These are phyloP conservation scores for Nakataea oryzae DNA, from an alignment of 2,329 filamentous ascomycete genomes.

Conservation along the genomic window DNA sequence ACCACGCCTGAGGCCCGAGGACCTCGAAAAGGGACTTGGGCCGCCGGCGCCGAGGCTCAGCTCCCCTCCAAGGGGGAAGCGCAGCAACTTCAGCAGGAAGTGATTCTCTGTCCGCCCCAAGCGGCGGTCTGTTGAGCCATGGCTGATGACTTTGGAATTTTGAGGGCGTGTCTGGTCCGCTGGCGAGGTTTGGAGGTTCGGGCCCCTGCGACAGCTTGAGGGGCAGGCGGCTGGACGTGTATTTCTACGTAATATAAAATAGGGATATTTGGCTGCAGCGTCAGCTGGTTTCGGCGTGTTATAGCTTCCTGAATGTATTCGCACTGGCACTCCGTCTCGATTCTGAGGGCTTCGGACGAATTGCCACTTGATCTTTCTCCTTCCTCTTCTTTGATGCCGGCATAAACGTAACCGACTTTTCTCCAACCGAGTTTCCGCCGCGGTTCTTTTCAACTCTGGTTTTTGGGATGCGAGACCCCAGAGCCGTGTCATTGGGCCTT, in stretches of 20 bases:
- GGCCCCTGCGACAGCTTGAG: background rate
- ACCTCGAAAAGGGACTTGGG: constrained; percentile 47
- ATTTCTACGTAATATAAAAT: background rate
- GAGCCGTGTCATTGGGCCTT: constrained; percentile 41
- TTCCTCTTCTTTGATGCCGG: constrained; percentile 46
- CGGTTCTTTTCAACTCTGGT: constrained; percentile 32
- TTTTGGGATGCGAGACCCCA: constrained; percentile 46
- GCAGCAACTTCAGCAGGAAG: constrained; percentile 23
- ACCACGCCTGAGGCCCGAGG: constrained; percentile 39
- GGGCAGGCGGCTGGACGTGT: background rate
- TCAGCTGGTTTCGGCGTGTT: constrained; percentile 12
- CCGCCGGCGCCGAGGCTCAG: constrained; percentile 4
- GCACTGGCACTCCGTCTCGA: constrained; percentile 61
- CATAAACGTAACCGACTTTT: constrained; percentile 63
- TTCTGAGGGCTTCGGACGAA: constrained; percentile 23
- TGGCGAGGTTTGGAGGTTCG: background rate
- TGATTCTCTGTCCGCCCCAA: constrained; percentile 7
- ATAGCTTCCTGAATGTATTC: constrained; percentile 64
- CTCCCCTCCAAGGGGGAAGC: constrained; percentile 17
- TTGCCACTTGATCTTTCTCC: constrained; percentile 23
- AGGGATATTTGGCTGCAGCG: background rate
- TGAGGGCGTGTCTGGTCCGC: background rate
- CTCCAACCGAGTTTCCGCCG: constrained; percentile 43
- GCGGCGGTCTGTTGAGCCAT: background rate
- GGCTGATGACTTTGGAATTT: background rate